phyloP scores from a whole-genome alignment of 208 protist species.

The Plasmodiophora brassicae region DNA sequence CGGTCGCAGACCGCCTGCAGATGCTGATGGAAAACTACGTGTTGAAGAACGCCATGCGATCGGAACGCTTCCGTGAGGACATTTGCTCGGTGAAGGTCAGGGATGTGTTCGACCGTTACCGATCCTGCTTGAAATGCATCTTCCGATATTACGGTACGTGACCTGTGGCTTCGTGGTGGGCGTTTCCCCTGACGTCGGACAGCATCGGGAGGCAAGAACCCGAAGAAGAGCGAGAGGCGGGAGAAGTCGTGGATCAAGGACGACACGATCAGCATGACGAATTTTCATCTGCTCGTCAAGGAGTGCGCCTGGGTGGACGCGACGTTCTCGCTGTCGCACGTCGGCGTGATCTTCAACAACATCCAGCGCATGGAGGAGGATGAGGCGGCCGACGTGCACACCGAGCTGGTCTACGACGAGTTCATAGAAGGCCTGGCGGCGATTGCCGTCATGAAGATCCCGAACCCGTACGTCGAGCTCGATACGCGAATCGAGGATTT shows the following conservation, averaged over 20 bases:
- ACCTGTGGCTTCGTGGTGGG: no score
- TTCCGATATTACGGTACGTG: constrained; percentile 29
- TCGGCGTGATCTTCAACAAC: constrained; percentile 13
- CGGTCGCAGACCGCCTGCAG: not conserved
- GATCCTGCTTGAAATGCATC: constrained; percentile 10
- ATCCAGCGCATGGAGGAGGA: not conserved
- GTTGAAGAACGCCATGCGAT: constrained; percentile 29
- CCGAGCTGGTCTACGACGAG: constrained; percentile 34
- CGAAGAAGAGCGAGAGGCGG: not conserved
- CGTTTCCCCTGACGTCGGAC: no score
- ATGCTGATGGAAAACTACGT: constrained; percentile 3
- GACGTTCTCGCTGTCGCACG: constrained; percentile 13
- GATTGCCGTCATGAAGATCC: constrained; percentile 29
- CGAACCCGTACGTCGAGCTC: constrained; percentile 18
- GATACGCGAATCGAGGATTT: constrained; percentile 12
- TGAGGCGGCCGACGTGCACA: not conserved
- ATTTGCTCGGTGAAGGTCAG: constrained; percentile 10
- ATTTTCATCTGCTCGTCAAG: constrained; percentile 16
- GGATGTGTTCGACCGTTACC: constrained; percentile 18
- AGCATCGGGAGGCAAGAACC: not conserved
- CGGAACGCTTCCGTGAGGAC: constrained; percentile 3
- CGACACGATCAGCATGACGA: not conserved
- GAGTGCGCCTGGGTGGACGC: constrained; percentile 28
- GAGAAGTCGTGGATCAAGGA: no score
- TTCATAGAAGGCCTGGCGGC: not conserved